These are phyloP conservation scores for Pyrrhoderma noxium DNA, from an alignment of 1,284 basidiomycete genomes.

Conservation along the genomic window DNA sequence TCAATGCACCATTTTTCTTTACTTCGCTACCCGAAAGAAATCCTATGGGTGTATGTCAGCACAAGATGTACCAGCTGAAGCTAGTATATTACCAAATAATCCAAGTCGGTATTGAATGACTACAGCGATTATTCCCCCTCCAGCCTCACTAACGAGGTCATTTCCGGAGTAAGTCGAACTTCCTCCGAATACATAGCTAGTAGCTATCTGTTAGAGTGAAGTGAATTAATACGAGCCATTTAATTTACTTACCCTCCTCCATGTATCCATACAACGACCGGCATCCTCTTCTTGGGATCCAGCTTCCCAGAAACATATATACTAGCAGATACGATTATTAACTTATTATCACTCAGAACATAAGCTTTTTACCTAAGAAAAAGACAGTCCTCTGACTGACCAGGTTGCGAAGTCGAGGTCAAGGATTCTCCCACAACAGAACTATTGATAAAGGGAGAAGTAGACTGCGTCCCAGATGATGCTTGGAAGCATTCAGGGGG, in stretches of 20 bases:
- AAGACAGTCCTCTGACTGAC: constrained; percentile 2
- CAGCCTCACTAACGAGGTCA: constrained; percentile 14
- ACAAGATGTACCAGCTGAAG: neutral
- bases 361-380: constrained; percentile 3
- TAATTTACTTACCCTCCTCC: constrained; percentile 26
- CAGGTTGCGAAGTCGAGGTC: too few relatives aligned
- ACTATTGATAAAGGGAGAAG: too few relatives aligned
- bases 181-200: constrained; percentile 9
- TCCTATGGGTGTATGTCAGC: constrained; percentile 14
- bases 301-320: constrained; percentile 24
- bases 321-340: constrained; percentile 17
- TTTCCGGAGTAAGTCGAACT: constrained; percentile 13
- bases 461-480: too few relatives aligned
- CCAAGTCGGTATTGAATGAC: constrained; percentile 18
- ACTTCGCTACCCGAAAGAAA: constrained; percentile 26
- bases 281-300: constrained; percentile 20
- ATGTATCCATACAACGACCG: constrained; percentile 31
- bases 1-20: constrained; percentile 24
- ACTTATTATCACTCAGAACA: neutral
- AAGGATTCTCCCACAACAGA: too few relatives aligned
- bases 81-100: constrained; percentile 8
- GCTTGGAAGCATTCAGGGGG: too few relatives aligned
- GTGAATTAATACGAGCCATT: neutral
- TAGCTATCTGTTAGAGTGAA: neutral
- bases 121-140: constrained; percentile 16